Base-by-base conservation (phyloP, 768 basidiomycete genomes). In the Mycena chlorophos region DNA sequence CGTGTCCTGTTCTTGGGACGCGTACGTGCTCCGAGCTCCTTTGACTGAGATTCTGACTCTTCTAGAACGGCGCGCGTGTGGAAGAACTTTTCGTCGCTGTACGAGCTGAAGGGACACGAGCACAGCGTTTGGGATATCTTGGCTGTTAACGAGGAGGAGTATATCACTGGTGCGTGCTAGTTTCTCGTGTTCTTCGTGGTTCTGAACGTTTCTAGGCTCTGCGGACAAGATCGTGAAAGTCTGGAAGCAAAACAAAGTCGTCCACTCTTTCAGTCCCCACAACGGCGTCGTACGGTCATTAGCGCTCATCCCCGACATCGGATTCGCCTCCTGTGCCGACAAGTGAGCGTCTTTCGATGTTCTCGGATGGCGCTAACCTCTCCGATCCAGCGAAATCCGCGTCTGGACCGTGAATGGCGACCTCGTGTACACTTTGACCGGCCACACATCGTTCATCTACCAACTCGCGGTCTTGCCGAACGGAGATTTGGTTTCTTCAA, bases 391-490 rank as follows among this genome's bases (percentile, higher is more conserved):
- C 62, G 88, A 94, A 71, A 90, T 99, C 60, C 90, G 87, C 46
- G 85, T 97, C 19, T 99, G 95, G 91, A 88, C 91, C 13, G 78
- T 93, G 38, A 87, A 83, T 51, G 90, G 92, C 54, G 91, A 90
- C 68, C 66, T 80, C 43, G 77, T 88, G 51, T 87, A 88, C 66
- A 83, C 86, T 0, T 72, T 98, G n/a, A 87, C 89, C 3, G 97
- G 94, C 1, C 97, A 98, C 69, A 96, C 94, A 1, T 97, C 94
- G 20, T 99, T 98, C 69, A 93, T 98, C 14, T 99, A 98, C 74
- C 88, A 89, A 54, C 70, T 99, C 14, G 83, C 90, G 0, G 82
- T 91, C 19, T 78, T 98, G 19, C 88, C 94, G 1, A 84, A 73
- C 57, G 91, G 95, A 19, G 86, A 88, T 60, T 79, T 94, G 20